A percentile compares a stretch with the other conserved stretches of the same genome.
These are phyloP conservation scores for Boletus rubescentipes DNA, from an alignment of 768 basidiomycete genomes.

Conservation along the genomic window DNA sequence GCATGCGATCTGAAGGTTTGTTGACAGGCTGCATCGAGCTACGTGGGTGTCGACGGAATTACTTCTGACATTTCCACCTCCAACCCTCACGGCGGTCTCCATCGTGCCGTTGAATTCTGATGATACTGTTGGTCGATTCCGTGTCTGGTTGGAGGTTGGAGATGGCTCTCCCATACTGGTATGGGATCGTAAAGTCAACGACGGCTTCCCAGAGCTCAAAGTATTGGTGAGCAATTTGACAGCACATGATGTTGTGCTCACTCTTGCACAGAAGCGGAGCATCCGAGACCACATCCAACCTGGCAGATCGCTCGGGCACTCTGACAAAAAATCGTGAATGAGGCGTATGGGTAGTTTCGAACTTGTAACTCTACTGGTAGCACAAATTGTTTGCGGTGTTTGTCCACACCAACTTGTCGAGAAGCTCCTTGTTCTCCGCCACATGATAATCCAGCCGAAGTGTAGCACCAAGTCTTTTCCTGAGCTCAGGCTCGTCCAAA, in stretches of 20 bases:
- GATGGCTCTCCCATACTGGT: constrained; percentile 45
- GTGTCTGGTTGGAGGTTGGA: constrained; percentile 73
- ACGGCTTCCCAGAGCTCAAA: constrained; percentile 91
- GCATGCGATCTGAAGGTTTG: background rate
- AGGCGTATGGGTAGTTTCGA: background rate
- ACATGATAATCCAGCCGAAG: constrained; percentile 19
- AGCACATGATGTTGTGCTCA: constrained; percentile 5
- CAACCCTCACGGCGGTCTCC: constrained; percentile 61
- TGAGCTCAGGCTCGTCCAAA: constrained; percentile 23
- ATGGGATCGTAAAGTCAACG: constrained; percentile 91
- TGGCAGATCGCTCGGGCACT: constrained; percentile 81
- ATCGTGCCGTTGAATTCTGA: constrained; percentile 74
- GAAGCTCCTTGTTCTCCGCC: constrained; percentile 14
- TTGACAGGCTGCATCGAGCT: constrained; percentile 81
- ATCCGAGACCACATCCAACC: constrained; percentile 84
- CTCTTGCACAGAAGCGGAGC: constrained; percentile 70
- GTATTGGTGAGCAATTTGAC: constrained; percentile 58
- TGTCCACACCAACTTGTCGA: constrained; percentile 1
- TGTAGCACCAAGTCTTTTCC: constrained; percentile 15
- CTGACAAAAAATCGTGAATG: constrained; percentile 55
- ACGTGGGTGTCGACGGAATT: constrained; percentile 94
- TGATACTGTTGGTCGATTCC: constrained; percentile 87
- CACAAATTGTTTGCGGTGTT: constrained; percentile 3
- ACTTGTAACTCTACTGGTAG: background rate
- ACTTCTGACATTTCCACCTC: constrained; percentile 86